Evolutionary conservation across 2,329 filamentous ascomycete species (phyloP).

Genomic region (Clathrospora elynae): DNA sequence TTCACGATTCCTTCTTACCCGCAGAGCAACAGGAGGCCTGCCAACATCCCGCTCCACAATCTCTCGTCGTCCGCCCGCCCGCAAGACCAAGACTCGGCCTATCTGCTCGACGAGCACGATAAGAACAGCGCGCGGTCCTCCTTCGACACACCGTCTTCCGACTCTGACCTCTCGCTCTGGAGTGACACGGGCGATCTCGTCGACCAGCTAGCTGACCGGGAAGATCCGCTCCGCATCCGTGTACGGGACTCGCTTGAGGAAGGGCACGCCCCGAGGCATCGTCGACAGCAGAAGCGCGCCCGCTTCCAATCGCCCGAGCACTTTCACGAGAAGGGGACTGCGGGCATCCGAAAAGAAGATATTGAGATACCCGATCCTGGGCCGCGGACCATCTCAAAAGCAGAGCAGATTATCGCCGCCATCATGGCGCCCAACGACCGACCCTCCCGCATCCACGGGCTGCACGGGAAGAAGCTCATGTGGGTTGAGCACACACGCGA

Average conservation of each 20-base stretch:
- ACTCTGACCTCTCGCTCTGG: constrained; percentile 80
- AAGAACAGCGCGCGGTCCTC: constrained; percentile 60
- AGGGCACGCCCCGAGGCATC: constrained; percentile 57
- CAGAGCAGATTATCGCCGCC: constrained; percentile 72
- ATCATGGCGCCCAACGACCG: constrained; percentile 83
- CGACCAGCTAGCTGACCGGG: constrained; percentile 82
- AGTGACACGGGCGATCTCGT: constrained; percentile 94
- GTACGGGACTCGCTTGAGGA: constrained; percentile 69
- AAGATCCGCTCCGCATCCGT: constrained; percentile 78
- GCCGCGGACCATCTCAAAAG: constrained; percentile 66
- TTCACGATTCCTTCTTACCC: constrained; percentile 83
- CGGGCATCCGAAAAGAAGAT: constrained; percentile 66
- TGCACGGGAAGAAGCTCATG: constrained; percentile 94
- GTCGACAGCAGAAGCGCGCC: constrained; percentile 65
- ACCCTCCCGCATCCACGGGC: constrained; percentile 77
- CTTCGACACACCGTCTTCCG: constrained; percentile 59
- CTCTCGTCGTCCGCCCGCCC: constrained; percentile 58
- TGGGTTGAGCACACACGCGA: constrained; percentile 54
- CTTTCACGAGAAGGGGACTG: constrained; percentile 51
- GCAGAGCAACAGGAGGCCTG: constrained; percentile 68
- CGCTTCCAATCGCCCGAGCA: constrained; percentile 64
- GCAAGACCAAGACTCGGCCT: constrained; percentile 47
- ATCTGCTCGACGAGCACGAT: constrained; percentile 54
- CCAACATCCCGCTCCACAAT: constrained; percentile 86
- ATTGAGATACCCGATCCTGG: constrained; percentile 78